Base-by-base conservation (phyloP, 1,284 basidiomycete genomes). In the Moesziomyces globuligerus region DNA sequence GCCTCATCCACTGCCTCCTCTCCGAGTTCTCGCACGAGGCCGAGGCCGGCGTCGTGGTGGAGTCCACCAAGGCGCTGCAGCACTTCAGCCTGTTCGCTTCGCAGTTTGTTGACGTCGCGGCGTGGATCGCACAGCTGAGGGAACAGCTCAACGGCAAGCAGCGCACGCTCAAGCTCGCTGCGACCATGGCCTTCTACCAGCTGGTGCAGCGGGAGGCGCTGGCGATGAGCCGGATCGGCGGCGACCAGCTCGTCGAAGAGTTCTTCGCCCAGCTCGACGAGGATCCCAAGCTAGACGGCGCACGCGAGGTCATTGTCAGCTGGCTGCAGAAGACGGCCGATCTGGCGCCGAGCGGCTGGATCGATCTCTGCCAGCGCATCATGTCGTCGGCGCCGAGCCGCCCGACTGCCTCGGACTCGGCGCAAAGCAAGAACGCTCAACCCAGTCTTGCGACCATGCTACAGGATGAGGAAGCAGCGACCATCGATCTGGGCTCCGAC, bases 41-140 rank as follows among this genome's bases (percentile, higher is more conserved):
- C 3, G 93, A 97, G 74, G 92, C 95, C 74, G 90, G 90, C 0
- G 89, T 95, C 48, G 87, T 90, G 24, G 91, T 97, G 7, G 94
- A 98, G 81, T 93, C 94, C 1, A 94, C 97, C 83, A 92, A 91
- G 83, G 95, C 94, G 79, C 90, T 93, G 18, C 95, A 98, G 80
- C 94, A 98, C 81, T 91, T 98, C 84, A 87, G 96, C 28, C 94
- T 99, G 89, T 98, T 98, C 75, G 90, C 93, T 0, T 89, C 91
- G 56, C 87, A 92, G 58, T 88, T 93, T 60, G 50, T 82, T 24
- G 80, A 79, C 21, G 60, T 67, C n/a, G 42, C 59, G 4, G 51
- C 48, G n/a, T 80, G 71, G 61, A 77, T 80, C 44, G 46, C 46
- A 18, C 49, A 70, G 25, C 55, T 80, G 38, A 56, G 68, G 7